Conservation (phyloP, 495 filamentous ascomycete genomes). For the Penicillium cosmopolitanum region DNA sequence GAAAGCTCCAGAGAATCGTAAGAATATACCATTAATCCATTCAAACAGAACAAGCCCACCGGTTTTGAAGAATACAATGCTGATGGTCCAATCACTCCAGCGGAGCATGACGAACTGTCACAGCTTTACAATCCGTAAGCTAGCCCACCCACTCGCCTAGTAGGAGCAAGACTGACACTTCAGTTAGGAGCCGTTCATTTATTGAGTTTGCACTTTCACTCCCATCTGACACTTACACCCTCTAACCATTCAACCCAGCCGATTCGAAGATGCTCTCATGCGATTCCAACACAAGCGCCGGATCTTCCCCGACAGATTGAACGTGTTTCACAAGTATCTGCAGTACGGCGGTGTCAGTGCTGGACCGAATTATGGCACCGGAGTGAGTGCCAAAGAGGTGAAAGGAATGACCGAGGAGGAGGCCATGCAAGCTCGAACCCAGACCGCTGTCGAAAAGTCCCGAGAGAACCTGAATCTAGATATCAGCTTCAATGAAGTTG, state of each 20-base stretch:
- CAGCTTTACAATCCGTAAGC: slow-evolving; percentile 53
- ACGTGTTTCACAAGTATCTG: slow-evolving; percentile 79
- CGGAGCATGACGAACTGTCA: slow-evolving; percentile 62
- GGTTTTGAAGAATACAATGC: slow-evolving; percentile 75
- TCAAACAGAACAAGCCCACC: slow-evolving; percentile 48
- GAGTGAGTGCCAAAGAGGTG: slow-evolving; percentile 54
- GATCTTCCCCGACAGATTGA: slow-evolving; percentile 60
- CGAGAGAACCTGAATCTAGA: slow-evolving; percentile 64
- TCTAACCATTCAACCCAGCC: slow-evolving; percentile 46
- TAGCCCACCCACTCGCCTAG: background rate
- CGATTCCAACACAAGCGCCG: slow-evolving; percentile 77
- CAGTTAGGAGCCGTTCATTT: slow-evolving; percentile 39
- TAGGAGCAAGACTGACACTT: slow-evolving; percentile 12
- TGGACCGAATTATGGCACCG: slow-evolving; percentile 68
- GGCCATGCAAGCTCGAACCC: slow-evolving; percentile 52
- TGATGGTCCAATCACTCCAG: slow-evolving; percentile 76
- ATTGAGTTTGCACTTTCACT: slow-evolving; percentile 36
- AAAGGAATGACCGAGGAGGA: slow-evolving; percentile 63
- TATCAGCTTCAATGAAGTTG: slow-evolving; percentile 80
- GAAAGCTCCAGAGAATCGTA: background rate
- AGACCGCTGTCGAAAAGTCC: slow-evolving; percentile 32
- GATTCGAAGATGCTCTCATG: slow-evolving; percentile 84
- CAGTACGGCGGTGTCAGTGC: slow-evolving; percentile 79
- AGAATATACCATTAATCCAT: slow-evolving; percentile 12
- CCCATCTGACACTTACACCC: background rate